Base-by-base conservation (phyloP, 1,284 basidiomycete species). In the Marasmius fiardii region DNA sequence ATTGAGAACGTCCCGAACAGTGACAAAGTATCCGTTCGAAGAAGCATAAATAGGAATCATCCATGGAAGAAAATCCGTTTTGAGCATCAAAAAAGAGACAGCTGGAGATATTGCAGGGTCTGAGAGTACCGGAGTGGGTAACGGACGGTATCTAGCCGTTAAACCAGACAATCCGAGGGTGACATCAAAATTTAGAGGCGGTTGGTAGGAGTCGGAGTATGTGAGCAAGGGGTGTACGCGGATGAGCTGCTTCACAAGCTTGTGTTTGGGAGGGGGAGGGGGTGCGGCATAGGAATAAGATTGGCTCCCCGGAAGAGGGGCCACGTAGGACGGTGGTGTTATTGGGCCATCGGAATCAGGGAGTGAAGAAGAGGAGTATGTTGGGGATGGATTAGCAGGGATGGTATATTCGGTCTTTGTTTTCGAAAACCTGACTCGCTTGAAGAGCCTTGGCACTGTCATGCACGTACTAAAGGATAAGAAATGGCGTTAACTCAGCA, bases 21-120 rank as follows among this genome's bases (percentile, higher is more conserved):
- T 71, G 48, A 74, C 63, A 39, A 53, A 67, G 7, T 55, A 12
- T n/a, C 61, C 63, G 23, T 59, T 63, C 2, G 54, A 51, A 0
- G 54, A 51, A 0, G 71, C 62, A 4, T 59, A 54, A n/a, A 72
- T 64, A 5, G 56, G 60, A 41, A 73, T 62, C 28, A 51, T 58
- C 74, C 74, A 75, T 18, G 66, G 72, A 18, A 67, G 71, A 37
- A 67, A 62, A 2, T 69, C 61, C 8, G 64, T 65, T 41, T 61
- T 23, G 43, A 75, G 60, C 8, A 64, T 67, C 50, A 75, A 49
- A 14, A 54, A 61, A 4, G 63, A 57, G 43, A 70, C 54, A 16
- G 66, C 60, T 1, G 74, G 74, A 14, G 66, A 64, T 3, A 75
- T 73, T 0, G 70, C 74, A 0, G 74, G 63, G 43, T 76, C 72